Conservation (phyloP, 768 basidiomycete species). For the Boletus rex-veris region DNA sequence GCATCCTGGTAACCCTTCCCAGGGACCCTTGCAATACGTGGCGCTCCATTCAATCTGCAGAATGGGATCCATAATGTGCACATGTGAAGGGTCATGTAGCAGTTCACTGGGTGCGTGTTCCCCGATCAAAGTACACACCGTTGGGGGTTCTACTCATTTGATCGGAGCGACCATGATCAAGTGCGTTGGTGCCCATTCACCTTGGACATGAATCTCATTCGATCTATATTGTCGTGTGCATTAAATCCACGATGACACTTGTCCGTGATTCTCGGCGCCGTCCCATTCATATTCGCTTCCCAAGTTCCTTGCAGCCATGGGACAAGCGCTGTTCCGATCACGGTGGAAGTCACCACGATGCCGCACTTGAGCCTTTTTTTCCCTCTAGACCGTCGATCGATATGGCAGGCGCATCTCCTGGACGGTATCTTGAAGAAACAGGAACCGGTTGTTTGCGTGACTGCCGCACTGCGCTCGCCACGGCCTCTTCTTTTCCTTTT, state of each 20-base stretch:
- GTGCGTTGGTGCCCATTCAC: neutral
- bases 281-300: slow-evolving; percentile 1
- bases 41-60: neutral
- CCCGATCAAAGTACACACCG: neutral
- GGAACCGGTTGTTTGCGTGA: neutral
- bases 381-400: neutral
- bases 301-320: neutral
- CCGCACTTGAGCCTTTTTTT: neutral
- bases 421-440: neutral
- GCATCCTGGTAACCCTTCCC: neutral
- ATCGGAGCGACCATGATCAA: neutral
- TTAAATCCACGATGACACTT: neutral
- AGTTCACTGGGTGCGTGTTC: neutral
- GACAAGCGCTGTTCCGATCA: neutral
- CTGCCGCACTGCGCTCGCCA: too few relatives aligned
- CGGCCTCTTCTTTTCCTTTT: too few relatives aligned
- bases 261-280: neutral
- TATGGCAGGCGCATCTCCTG: neutral
- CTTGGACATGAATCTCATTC: neutral
- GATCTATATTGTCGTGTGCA: neutral
- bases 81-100: neutral
- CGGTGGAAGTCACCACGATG: neutral
- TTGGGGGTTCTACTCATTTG: neutral
- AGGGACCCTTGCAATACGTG: neutral
- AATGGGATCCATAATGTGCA: neutral